phyloP scores from a whole-genome alignment of 1,139 yeast genomes.

The Nadsonia starkeyi-henricii region DNA sequence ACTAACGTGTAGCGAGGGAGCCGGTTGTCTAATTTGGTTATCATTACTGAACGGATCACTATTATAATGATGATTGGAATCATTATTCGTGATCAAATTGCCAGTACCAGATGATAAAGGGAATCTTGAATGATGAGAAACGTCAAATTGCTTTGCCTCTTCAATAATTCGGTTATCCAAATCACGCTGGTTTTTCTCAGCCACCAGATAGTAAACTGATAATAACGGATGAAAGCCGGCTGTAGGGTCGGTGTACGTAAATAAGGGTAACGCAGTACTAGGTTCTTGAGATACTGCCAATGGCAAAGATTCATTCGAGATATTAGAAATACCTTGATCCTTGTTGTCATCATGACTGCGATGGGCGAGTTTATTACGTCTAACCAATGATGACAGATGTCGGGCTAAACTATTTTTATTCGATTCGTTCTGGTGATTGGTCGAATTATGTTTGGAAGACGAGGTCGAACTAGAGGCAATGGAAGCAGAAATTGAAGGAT shows the following conservation, averaged over 20 bases:
- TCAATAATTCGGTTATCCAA: neutral
- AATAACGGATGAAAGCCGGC: conserved; percentile 78
- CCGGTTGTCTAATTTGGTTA: neutral
- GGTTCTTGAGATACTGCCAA: neutral
- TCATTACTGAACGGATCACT: neutral
- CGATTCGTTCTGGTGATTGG: neutral
- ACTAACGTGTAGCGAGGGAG: no score
- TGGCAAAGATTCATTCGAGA: neutral
- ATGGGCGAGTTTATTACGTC: neutral
- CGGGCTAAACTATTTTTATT: neutral
- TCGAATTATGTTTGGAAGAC: no score
- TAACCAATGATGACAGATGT: neutral
- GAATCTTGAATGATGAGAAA: neutral
- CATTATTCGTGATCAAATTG: neutral
- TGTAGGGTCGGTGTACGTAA: conserved; percentile 51
- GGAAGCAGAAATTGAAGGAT: no score
- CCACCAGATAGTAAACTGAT: conserved; percentile 74
- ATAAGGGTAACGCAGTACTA: neutral
- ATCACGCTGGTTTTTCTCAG: conserved; percentile 63
- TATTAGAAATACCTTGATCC: neutral
- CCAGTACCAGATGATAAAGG: neutral
- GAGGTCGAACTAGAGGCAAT: no score
- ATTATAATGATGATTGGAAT: neutral
- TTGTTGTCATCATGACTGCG: neutral
- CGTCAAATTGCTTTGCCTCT: neutral